Evolutionary conservation across 1,284 basidiomycete species (phyloP), one percentile per base, ranked within the genome.

Genomic region (Sporisorium iseilematis-ciliati): DNA sequence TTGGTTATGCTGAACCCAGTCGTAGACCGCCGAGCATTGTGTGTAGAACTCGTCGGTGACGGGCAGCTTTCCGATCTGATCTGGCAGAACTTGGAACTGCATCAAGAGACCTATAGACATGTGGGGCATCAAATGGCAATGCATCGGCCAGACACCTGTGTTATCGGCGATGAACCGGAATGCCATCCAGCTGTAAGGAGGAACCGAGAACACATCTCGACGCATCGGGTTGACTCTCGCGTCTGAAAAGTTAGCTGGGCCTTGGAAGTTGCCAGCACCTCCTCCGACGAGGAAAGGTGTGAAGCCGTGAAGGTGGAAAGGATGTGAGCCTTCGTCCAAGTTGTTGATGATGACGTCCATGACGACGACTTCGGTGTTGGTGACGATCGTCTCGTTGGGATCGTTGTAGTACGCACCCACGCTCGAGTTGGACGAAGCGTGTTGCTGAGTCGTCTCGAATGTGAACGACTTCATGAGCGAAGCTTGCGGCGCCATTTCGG

Each of bases 261-360:
- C 54, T 21, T 75, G 75, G 41, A 85, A 65, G 25, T 56, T 57
- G 6, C 86, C 86, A 2, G 57, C 10, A 0, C 86, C 86, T 11
- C 82, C 61, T 5, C 76, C 86, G 26, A 87, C 68, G 49, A 87
- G 70, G 43, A 59, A 79, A 3, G 78, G 75, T 0, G 55, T 60
- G 48, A 67, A 73, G 50, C 79, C 79, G 43, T 81, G 79, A 5
- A 79, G 74, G 58, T 88, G 88, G 82, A 88, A 88, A 0, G 88
- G 88, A 64, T 88, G 88, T 54, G 86, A 84, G 12, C 86, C 87
- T 57, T 88, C 87, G 75, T 87, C 87, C 29, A 75, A 66, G 57
- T 85, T 84, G 71, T 83, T 80, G 57, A 84, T 50, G 55, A 84
- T 78, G 21, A 85, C 53, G n/a, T 85, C 83, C 50, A 85, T 77